Evolutionary conservation across 2,329 filamentous ascomycete genomes (phyloP).

Genomic region (Onygenales sp.): DNA sequence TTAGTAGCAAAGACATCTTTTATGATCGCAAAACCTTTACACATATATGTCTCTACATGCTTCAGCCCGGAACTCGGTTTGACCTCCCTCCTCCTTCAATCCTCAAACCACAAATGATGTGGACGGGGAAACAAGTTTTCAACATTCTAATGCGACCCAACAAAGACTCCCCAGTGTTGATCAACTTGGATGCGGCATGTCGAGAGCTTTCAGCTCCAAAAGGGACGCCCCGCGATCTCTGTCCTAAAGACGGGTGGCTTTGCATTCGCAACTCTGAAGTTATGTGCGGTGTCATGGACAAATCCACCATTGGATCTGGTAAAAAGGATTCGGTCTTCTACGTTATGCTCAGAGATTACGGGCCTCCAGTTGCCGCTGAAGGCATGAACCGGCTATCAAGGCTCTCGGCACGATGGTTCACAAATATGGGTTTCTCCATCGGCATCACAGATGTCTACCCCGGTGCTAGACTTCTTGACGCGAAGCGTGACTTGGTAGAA

Average conservation of each 20-base stretch:
- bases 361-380: constrained; percentile 74
- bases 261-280: constrained; percentile 93
- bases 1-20: constrained; percentile 89
- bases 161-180: constrained; percentile 65
- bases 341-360: constrained; percentile 89
- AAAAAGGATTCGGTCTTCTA: constrained; percentile 99
- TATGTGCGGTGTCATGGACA: constrained; percentile 97
- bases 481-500: constrained; percentile 68
- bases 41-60: constrained; percentile 89
- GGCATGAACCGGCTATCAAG: constrained; percentile 93
- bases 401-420: constrained; percentile 77
- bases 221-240: constrained; percentile 47
- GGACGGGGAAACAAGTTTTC: constrained; percentile 97
- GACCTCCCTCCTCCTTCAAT: constrained; percentile 83
- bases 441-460: constrained; percentile 93
- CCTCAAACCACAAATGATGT: constrained; percentile 73
- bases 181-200: constrained; percentile 91
- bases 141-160: constrained; percentile 87
- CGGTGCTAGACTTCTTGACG: constrained; percentile 55
- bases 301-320: constrained; percentile 89
- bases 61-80: constrained; percentile 65
- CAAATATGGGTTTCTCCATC: constrained; percentile 90
- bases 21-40: constrained; percentile 82
- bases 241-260: constrained; percentile 80
- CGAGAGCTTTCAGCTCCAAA: constrained; percentile 53